phyloP scores from a whole-genome alignment of 805 yeast species.

The Maudiozyma pseudohumilis region DNA sequence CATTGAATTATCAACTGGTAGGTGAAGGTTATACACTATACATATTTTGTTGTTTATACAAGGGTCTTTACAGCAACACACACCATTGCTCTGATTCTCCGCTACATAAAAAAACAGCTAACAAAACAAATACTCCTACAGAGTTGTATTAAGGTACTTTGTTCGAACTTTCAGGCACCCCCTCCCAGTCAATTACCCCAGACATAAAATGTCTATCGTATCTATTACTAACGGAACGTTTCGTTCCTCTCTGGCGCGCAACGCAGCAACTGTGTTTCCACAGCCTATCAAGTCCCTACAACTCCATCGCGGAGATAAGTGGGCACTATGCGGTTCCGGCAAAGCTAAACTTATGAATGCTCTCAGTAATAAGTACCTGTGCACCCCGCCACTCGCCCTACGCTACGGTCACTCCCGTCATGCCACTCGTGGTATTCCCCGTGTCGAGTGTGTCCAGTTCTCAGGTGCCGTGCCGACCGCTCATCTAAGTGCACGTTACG shows the following conservation, averaged over 20 bases:
- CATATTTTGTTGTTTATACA: too few relatives aligned
- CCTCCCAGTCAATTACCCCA: too few relatives aligned
- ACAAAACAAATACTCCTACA: too few relatives aligned
- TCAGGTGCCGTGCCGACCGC: constrained; percentile 44
- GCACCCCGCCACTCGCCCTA: constrained; percentile 21
- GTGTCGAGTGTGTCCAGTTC: constrained; percentile 33
- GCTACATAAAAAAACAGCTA: too few relatives aligned
- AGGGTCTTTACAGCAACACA: too few relatives aligned
- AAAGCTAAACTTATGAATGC: constrained; percentile 22
- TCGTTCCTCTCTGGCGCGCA: constrained; percentile 30
- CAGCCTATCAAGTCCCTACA: constrained; percentile 15
- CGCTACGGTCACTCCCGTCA: constrained; percentile 3
- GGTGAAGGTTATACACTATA: too few relatives aligned
- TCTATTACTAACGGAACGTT: constrained; percentile 28
- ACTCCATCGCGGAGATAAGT: constrained; percentile 28
- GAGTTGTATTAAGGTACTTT: too few relatives aligned
- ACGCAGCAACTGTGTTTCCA: constrained; percentile 24
- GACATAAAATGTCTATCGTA: too few relatives aligned
- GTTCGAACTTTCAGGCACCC: too few relatives aligned
- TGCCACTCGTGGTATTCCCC: not conserved
- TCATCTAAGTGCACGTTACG: constrained; percentile 84
- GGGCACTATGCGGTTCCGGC: constrained; percentile 34
- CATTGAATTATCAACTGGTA: too few relatives aligned
- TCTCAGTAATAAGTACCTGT: constrained; percentile 19
- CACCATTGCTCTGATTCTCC: too few relatives aligned